Base-by-base conservation (phyloP, 176 grass and related monocot genomes). In the Chloris gayana region DNA sequence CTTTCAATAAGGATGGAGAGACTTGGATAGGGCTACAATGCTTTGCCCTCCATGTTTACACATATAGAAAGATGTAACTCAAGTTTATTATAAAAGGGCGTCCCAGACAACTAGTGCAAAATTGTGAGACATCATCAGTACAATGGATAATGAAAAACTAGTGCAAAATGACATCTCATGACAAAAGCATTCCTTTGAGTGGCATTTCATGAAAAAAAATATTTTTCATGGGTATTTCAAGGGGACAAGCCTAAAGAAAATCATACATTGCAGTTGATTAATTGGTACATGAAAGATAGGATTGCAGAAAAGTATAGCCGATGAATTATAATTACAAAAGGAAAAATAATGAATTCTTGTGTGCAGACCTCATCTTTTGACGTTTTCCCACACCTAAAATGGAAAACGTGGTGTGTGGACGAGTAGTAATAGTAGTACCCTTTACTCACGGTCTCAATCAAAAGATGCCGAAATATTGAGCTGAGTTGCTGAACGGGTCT, bases 401-500 rank as follows among this genome's bases (percentile, higher is more conserved):
- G 74, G 54, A 78, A 77, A 70, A 49, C 67, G 11, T 26, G 29
- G 4, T 63, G n/a, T n/a, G 76, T 79, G 58, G 37, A 77, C n/a
- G 35, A 37, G 35, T 37, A 37, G 82, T 27, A 62, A 74, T 63
- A n/a, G n/a, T n/a, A n/a, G n/a, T n/a, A 39, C 17, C 18, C 61
- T 71, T 70, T 41, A 77, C 50, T 54, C 50, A 7, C 29, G 66
- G 54, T 78, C 42, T 5, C 29, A 85, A 69, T 71, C 67, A 27
- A 34, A 76, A 70, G 73, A 77, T 77, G 56, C 66, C 38, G 41
- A 85, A 78, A 47, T 70, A 50, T 39, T 53, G 30, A 39, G 30
- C 58, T 56, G 59, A 76, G 59, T 30, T 49, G 75, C 38, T 33
- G 59, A 64, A 78, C 4, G 27, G 26, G 14, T 18, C 7, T 45